Base-by-base conservation (phyloP, 305 asterid species). In the Solanum hybrid region DNA sequence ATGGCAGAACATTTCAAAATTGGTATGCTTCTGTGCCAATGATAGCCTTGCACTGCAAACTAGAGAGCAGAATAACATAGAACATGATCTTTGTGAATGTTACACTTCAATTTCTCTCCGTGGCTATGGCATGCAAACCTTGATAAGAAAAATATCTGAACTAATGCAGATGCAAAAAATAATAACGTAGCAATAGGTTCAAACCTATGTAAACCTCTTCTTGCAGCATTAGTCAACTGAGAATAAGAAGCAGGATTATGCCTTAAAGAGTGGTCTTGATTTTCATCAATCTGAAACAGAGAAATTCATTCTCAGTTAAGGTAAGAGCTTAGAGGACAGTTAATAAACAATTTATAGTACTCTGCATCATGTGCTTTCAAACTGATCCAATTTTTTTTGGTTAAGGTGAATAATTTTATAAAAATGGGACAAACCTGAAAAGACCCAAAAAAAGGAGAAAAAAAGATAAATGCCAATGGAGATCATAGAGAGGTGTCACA, bases 201-300 rank as follows among this genome's bases (percentile, higher is more conserved):
- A 92, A 89, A 96, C 99, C 99, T 95, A 89, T 94, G 94, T 77
- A 97, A 94, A 89, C 96, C 98, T 90, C 97, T 93, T 93, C 95
- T 95, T 18, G 97, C 95, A 87, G 92, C 91, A 91, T 87, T 92
- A 90, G 95, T 91, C 86, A 92, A 86, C 91, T 93, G 95, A 81
- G 92, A 89, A 93, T 94, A 92, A 87, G 91, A 89, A 89, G 97
- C 94, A 13, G 96, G 95, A 91, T 92, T 86, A 77, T 94, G 95
- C 94, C 91, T 93, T 92, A 92, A 82, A 42, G 93, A 89, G 90
- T 90, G 91, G 89, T 92, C 92, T 42, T 92, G 94, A 88, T 93
- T 95, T 90, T 94, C 95, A 86, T 93, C 94, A 89, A 95, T 94
- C 99, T 97, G 94, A 93, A 92, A 89, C 86, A 93, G 92, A 76